A percentile compares a stretch with the other conserved stretches of the same genome.
phyloP scores from a whole-genome alignment of 768 basidiomycete species.

The Grammothele lineata region DNA sequence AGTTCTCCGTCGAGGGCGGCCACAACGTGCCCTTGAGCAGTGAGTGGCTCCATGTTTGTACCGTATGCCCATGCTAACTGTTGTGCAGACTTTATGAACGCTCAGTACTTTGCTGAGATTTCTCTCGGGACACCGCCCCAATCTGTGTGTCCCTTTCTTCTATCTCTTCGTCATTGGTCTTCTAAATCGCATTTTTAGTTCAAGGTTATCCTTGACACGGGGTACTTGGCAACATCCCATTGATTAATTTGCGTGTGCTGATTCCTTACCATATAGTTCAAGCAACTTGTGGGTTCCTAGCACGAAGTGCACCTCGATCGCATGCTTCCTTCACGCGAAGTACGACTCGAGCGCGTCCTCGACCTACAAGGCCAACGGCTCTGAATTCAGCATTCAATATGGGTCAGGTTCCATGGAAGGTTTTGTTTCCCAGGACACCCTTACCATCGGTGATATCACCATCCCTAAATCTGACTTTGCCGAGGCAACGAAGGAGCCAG shows the following conservation, averaged over 20 bases:
- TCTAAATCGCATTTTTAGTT: slow-evolving; percentile 43
- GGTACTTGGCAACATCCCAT: no score
- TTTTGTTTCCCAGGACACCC: slow-evolving; percentile 79
- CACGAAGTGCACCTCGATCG: slow-evolving; percentile 75
- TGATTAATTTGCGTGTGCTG: no score
- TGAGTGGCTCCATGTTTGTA: slow-evolving; percentile 33
- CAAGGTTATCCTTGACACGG: slow-evolving; percentile 94
- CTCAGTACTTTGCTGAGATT: slow-evolving; percentile 94
- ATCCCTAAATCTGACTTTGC: slow-evolving; percentile 84
- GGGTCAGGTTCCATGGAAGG: slow-evolving; percentile 97
- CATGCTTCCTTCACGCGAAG: slow-evolving; percentile 92
- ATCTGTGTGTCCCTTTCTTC: slow-evolving; percentile 41
- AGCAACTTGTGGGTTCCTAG: slow-evolving; percentile 96
- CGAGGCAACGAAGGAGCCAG: slow-evolving; percentile 94
- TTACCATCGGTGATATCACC: slow-evolving; percentile 78
- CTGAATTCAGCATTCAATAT: slow-evolving; percentile 87
- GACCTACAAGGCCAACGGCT: slow-evolving; percentile 86
- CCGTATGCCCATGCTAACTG: neutral
- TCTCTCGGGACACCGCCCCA: slow-evolving; percentile 81
- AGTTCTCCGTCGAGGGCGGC: slow-evolving; percentile 56
- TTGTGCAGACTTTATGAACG: slow-evolving; percentile 88
- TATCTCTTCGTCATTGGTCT: neutral
- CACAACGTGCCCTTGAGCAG: slow-evolving; percentile 89
- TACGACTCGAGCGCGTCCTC: slow-evolving; percentile 79
- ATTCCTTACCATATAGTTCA: slow-evolving; percentile 41